phyloP scores from a whole-genome alignment of 2,329 filamentous ascomycete species.

The Clarireedia hainanense region DNA sequence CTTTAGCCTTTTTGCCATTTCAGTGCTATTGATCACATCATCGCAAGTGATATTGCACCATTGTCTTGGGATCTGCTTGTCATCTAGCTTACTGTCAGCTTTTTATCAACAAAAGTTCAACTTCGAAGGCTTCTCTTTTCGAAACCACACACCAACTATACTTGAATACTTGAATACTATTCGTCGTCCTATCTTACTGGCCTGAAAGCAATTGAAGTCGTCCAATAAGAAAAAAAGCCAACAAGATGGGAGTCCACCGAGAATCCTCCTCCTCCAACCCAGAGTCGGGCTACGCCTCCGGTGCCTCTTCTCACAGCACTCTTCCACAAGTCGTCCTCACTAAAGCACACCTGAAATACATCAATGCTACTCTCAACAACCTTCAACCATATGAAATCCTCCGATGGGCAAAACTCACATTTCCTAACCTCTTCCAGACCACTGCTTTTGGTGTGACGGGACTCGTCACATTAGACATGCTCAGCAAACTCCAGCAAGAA shows the following conservation, averaged over 20 bases:
- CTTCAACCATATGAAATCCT: slow-evolving; percentile 88
- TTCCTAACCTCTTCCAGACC: slow-evolving; percentile 83
- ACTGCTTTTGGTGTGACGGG: slow-evolving; percentile 78
- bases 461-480: slow-evolving; percentile 77
- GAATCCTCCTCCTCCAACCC: slow-evolving; percentile 33
- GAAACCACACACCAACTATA: background rate
- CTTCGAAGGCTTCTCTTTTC: background rate
- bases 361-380: slow-evolving; percentile 82
- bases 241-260: slow-evolving; percentile 22
- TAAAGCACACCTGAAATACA: slow-evolving; percentile 76
- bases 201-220: background rate
- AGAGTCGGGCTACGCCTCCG: slow-evolving; percentile 79
- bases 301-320: slow-evolving; percentile 49
- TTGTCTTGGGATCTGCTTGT: background rate
- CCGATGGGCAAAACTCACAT: slow-evolving; percentile 82
- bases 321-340: slow-evolving; percentile 79
- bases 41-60: slow-evolving; percentile 3
- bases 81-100: background rate
- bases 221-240: background rate
- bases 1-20: background rate
- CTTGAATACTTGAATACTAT: background rate
- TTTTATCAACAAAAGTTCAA: background rate
- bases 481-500: slow-evolving; percentile 63
- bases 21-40: slow-evolving; percentile 1
- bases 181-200: no score